These are phyloP conservation scores for Pisolithus albus DNA, from an alignment of 768 basidiomycete species.

Conservation along the genomic window DNA sequence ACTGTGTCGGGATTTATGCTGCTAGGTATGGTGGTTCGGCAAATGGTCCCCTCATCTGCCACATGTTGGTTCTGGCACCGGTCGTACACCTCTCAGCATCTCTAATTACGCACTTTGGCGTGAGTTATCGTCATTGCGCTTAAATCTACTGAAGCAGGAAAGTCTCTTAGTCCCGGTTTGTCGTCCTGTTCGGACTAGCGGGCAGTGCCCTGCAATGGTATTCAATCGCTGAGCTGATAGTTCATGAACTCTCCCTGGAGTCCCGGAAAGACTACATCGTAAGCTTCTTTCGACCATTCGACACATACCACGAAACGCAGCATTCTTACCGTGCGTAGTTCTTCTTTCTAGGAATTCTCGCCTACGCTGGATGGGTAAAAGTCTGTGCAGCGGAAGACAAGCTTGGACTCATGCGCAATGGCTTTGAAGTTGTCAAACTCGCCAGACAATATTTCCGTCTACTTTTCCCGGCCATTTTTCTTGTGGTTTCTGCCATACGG, in stretches of 20 bases:
- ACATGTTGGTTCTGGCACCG: conserved; percentile 50
- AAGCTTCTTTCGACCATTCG: conserved; percentile 1
- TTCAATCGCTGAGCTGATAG: conserved; percentile 13
- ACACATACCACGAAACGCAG: not conserved
- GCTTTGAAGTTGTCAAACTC: not conserved
- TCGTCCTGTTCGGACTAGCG: conserved; percentile 16
- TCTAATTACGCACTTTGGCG: conserved; percentile 36
- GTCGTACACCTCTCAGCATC: conserved; percentile 46
- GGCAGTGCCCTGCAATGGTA: conserved; percentile 22
- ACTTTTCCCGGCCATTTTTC: conserved; percentile 25
- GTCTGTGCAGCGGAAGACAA: not conserved
- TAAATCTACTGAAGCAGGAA: not conserved
- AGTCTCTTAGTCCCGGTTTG: conserved; percentile 15
- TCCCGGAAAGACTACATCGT: conserved; percentile 16
- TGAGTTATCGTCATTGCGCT: conserved; percentile 20
- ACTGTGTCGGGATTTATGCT: conserved; percentile 58
- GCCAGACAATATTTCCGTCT: conserved; percentile 10
- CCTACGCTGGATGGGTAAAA: conserved; percentile 4
- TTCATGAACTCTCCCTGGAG: conserved; percentile 15
- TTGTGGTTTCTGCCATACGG: conserved; percentile 35
- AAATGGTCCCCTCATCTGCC: conserved; percentile 54
- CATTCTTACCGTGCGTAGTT: conserved; percentile 14
- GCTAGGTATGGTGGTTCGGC: conserved; percentile 46
- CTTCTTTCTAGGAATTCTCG: conserved; percentile 15
- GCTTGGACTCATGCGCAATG: not conserved